Percentiles rank a stretch among this genome's conserved stretches.
phyloP scores from a whole-genome alignment of 139 green algal species.

The Chlorella sp. region DNA sequence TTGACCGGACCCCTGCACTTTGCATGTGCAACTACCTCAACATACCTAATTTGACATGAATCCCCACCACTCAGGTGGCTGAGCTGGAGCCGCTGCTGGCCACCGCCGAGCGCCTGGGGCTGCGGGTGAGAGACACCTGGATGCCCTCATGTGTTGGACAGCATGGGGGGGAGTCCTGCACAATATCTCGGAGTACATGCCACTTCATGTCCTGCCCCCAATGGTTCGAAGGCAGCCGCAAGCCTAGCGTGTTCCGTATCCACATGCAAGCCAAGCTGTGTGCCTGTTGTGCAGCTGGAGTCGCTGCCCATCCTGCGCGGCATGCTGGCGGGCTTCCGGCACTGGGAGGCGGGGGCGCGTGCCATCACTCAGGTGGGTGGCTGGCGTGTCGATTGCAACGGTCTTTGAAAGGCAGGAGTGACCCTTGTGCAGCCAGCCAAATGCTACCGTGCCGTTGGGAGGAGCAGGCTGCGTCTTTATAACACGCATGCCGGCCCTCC shows the following conservation, averaged over 20 bases:
- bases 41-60: too few species aligned
- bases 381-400: too few species aligned
- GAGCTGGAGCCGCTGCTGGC: slow-evolving; percentile 54
- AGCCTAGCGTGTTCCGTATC: too few species aligned
- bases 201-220: neutral
- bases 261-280: neutral
- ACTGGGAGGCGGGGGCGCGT: slow-evolving; percentile 34
- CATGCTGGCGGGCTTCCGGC: slow-evolving; percentile 19
- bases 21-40: too few species aligned
- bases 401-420: too few species aligned
- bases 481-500: too few species aligned
- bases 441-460: too few species aligned
- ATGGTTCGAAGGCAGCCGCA: too few species aligned
- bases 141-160: neutral
- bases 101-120: neutral
- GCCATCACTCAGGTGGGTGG: neutral
- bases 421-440: too few species aligned
- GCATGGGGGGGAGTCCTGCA: neutral
- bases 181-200: neutral
- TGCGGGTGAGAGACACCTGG: neutral
- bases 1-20: too few species aligned
- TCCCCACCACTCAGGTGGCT: neutral
- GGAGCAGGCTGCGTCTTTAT: too few species aligned
- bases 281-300: slow-evolving; percentile 14
- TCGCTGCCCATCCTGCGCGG: slow-evolving; percentile 8